Base-by-base conservation (phyloP, 2,329 filamentous ascomycete species). In the Plenodomus lindquistii region DNA sequence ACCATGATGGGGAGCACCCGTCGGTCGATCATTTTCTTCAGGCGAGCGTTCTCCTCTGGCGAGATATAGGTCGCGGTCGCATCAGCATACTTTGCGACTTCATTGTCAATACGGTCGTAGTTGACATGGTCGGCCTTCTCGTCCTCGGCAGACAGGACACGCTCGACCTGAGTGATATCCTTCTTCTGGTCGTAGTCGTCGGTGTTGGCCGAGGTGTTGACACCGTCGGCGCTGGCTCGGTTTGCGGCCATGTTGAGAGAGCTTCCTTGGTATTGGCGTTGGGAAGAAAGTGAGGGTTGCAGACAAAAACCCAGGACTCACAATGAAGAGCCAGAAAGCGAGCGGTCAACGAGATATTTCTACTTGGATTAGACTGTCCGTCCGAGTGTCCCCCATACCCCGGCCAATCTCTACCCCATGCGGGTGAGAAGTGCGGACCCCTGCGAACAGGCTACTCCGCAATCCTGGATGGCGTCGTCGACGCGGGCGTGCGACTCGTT, bases 1-100 rank as follows among this genome's bases (percentile, higher is more conserved):
- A 91, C 80, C 87, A 91, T 91, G 66, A 91, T 77, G 2, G 79
- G 72, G 37, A 92, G 73, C 2, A 91, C 81, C 24, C 87, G 81
- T 52, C 76, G 79, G 70, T 91, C 86, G 56, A 91, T 88, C 75
- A 84, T 75, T 42, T 71, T 79, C 54, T 82, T 84, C 43, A 91
- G 76, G 22, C 85, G 76, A 34, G 72, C 77, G 69, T 83, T 85
- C 44, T 86, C 83, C 48, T 81, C 83, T 1, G 77, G 73, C 3
- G 79, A 76, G 60, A 91, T 84, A 2, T 81, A 73, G 41, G 89
- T 73, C 18, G 53, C 16, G 67, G 71, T 77, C 17, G 79, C 78
- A 17, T 78, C 78, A 21, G 84, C 82, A 73, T 91, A 91, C 66
- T 85, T 81, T 41, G 86, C 85, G 31, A 91, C 75, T 72, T 91